Evolutionary conservation across 495 filamentous ascomycete species (phyloP).

Genomic region (Neurospora sp.): DNA sequence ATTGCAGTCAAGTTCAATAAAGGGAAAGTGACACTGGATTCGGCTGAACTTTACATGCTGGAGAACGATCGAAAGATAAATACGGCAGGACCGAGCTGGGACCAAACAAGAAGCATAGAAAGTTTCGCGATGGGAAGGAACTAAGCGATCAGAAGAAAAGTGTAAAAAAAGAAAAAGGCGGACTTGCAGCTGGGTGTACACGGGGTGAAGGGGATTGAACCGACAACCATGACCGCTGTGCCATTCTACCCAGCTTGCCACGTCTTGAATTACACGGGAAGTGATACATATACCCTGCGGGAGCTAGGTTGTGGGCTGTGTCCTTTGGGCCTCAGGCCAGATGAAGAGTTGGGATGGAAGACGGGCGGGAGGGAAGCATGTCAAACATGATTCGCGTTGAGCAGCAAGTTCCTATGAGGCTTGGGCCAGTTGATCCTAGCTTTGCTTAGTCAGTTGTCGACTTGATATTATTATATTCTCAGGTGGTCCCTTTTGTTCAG

Average conservation of each 20-base stretch:
- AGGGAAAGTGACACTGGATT: background rate
- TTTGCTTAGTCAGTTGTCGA: background rate
- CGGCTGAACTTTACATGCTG: background rate
- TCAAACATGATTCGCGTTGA: background rate
- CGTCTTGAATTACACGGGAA: background rate
- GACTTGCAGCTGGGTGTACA: background rate
- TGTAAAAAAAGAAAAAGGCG: background rate
- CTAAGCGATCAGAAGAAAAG: background rate
- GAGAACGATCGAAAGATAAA: background rate
- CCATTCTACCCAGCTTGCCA: background rate
- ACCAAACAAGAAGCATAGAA: background rate
- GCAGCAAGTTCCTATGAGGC: background rate
- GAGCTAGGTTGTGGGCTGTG: background rate
- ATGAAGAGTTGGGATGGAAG: background rate
- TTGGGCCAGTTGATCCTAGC: background rate
- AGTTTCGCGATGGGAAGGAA: background rate
- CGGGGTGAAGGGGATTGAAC: background rate
- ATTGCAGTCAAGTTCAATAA: background rate
- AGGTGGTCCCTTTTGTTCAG: background rate
- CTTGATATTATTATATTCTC: background rate
- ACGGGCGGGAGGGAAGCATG: background rate
- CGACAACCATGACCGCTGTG: background rate
- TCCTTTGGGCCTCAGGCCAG: background rate
- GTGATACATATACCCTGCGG: background rate
- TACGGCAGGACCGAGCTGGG: background rate